Evolutionary conservation across 371 early-diverging fungal species (phyloP).

Genomic region (Apophysomyces variabilis): DNA sequence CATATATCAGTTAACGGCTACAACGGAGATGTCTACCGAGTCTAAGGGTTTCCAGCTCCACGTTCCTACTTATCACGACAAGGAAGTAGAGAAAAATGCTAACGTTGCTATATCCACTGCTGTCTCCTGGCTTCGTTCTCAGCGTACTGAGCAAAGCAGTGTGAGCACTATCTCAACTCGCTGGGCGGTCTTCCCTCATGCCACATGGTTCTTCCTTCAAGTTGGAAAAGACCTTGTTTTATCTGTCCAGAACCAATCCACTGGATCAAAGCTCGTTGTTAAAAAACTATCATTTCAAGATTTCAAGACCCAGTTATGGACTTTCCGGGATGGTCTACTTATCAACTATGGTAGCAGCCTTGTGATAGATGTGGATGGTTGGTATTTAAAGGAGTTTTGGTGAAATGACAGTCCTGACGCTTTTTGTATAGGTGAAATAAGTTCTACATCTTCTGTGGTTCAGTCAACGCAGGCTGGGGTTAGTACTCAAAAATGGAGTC

Average conservation of each 20-base stretch:
- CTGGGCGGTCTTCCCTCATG: slow-evolving; percentile 42
- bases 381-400: neutral
- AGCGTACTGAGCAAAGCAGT: slow-evolving; percentile 24
- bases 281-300: slow-evolving; percentile 34
- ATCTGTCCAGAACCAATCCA: slow-evolving; percentile 24
- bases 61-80: slow-evolving; percentile 36
- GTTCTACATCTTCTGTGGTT: slow-evolving; percentile 23
- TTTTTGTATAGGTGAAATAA: slow-evolving; percentile 26
- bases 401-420: neutral
- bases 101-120: slow-evolving; percentile 23
- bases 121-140: slow-evolving; percentile 28
- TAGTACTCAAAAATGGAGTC: slow-evolving; percentile 43
- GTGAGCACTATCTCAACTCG: slow-evolving; percentile 25
- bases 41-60: slow-evolving; percentile 34
- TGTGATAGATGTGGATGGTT: slow-evolving; percentile 48
- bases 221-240: slow-evolving; percentile 28
- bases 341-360: slow-evolving; percentile 56
- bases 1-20: slow-evolving; percentile 22
- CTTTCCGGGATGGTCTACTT: slow-evolving; percentile 52
- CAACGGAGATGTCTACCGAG: slow-evolving; percentile 28
- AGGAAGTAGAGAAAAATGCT: slow-evolving; percentile 26
- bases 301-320: slow-evolving; percentile 56
- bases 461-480: slow-evolving; percentile 27
- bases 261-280: slow-evolving; percentile 26
- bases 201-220: slow-evolving; percentile 51